Evolutionary conservation across 179 eudicot species (phyloP).

Genomic region (Corrigiola litoralis): DNA sequence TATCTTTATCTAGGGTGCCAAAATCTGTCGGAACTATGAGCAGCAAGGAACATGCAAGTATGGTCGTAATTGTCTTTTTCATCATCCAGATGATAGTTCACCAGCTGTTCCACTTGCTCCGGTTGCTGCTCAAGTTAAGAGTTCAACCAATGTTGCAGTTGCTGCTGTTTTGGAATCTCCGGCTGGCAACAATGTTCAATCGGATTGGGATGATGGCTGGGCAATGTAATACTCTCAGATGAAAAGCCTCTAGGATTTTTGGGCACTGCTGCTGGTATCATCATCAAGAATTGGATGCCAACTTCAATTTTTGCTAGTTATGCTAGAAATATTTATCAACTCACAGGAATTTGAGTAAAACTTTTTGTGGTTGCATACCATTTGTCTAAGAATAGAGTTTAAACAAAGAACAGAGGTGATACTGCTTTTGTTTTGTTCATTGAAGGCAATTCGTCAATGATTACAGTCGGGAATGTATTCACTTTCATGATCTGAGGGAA

Average conservation of each 20-base stretch:
- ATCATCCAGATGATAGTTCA: conserved; percentile 32
- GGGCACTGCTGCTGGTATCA: conserved; percentile 19
- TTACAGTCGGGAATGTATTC: not conserved
- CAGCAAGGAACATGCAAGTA: conserved; percentile 41
- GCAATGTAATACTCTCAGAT: conserved; percentile 16
- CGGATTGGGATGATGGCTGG: conserved; percentile 41
- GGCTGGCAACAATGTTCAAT: conserved; percentile 1
- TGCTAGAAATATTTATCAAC: conserved; percentile 9
- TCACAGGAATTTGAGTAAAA: conserved; percentile 1
- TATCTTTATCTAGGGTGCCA: conserved; percentile 34
- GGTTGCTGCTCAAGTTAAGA: conserved; percentile 12
- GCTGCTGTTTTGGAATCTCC: conserved; percentile 19
- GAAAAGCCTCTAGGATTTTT: not conserved
- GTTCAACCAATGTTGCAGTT: conserved; percentile 7
- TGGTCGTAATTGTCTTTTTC: conserved; percentile 32
- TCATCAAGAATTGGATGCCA: conserved; percentile 7
- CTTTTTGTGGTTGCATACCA: conserved; percentile 17
- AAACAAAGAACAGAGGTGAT: conserved; percentile 3
- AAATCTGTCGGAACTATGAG: conserved; percentile 42
- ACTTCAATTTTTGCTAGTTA: conserved; percentile 19
- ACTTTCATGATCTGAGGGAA: too few relatives aligned
- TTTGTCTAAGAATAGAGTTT: conserved; percentile 3
- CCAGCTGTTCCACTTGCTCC: conserved; percentile 18
- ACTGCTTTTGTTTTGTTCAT: not conserved
- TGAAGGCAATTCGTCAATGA: too few relatives aligned